Evolutionary conservation across 345 rosid genomes (phyloP), one percentile per base, ranked within the genome.

Genomic region (Eucalyptus curtisii): DNA sequence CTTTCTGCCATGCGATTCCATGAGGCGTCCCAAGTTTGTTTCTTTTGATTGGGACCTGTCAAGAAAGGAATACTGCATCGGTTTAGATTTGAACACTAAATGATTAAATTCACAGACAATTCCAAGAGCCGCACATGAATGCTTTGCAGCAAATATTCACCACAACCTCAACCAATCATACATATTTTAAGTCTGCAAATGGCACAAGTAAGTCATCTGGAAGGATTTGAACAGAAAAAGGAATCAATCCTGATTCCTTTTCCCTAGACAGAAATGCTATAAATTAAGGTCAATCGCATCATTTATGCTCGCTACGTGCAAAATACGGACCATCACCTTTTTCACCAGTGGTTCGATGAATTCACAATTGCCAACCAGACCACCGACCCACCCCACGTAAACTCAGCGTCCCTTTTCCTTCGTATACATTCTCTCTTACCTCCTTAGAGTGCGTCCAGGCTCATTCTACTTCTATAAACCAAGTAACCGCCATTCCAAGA

Each of bases 21-120:
- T 96, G n/a, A 89, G 20, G 10, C 91, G 93, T 85, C 99, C 99
- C 88, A 97, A 86, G 92, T 96, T 96, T 85, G 98, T 94, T 40
- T 37, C 87, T 52, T 92, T 95, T 57, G 98, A 91, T 82, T 91
- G 88, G 85, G 93, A 49, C 80, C 99, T 97, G 90, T 86, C 87
- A 44, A 48, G 25, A 42, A 87, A 45, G 45, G 64, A 42, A 25
- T 50, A 30, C 27, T 71, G 8, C 45, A 66, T 45, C 8, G 11
- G 57, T 31, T 22, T 44, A 71, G 49, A 64, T 13, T 30, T 42
- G 40, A 68, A 19, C 20, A 5, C 86, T 9, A 16, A 68, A 66
- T 27, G 12, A 68, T 13, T 71, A 30, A 27, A 66, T 71, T 47
- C 66, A 5, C 27, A 16, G 71, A 66, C 25, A 33, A 17, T 33